phyloP scores from a whole-genome alignment of 2,329 filamentous ascomycete genomes.

The Fusarium ramigenum region DNA sequence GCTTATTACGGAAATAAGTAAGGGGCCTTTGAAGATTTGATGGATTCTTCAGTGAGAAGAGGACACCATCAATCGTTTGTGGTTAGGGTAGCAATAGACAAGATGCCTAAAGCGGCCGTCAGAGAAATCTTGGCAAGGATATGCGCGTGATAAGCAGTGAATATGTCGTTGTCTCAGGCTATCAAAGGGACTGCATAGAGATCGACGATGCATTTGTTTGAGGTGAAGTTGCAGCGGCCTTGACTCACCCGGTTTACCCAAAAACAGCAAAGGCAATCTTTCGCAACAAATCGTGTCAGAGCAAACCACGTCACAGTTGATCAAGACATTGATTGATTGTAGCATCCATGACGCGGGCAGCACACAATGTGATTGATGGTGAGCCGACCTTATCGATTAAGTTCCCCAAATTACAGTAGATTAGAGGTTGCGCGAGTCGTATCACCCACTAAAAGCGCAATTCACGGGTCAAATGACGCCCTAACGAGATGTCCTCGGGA shows the following conservation, averaged over 20 bases:
- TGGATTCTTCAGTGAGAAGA: neutral
- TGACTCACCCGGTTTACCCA: constrained; percentile 1
- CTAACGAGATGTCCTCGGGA: constrained; percentile 8
- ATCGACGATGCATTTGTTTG: constrained; percentile 26
- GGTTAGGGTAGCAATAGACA: neutral
- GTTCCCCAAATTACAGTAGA: constrained; percentile 27
- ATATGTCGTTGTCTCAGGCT: constrained; percentile 11
- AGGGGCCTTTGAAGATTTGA: constrained; percentile 4
- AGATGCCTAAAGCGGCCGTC: neutral
- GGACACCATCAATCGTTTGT: neutral
- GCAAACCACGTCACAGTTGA: neutral
- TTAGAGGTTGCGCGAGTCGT: constrained; percentile 18
- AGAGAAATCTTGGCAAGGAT: neutral
- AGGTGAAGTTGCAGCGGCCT: neutral
- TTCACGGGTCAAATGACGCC: constrained; percentile 40
- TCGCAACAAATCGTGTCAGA: neutral
- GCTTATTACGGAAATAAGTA: constrained; percentile 61
- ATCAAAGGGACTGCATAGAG: constrained; percentile 5
- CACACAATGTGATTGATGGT: constrained; percentile 10
- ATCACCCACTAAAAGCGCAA: constrained; percentile 31
- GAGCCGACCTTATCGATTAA: constrained; percentile 31
- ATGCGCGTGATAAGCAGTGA: constrained; percentile 34
- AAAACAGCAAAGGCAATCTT: neutral
- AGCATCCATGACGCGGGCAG: constrained; percentile 30
- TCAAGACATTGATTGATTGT: neutral